Base-by-base conservation (phyloP, 192 early-diverging fungal species). In the Podila clonocystis region DNA sequence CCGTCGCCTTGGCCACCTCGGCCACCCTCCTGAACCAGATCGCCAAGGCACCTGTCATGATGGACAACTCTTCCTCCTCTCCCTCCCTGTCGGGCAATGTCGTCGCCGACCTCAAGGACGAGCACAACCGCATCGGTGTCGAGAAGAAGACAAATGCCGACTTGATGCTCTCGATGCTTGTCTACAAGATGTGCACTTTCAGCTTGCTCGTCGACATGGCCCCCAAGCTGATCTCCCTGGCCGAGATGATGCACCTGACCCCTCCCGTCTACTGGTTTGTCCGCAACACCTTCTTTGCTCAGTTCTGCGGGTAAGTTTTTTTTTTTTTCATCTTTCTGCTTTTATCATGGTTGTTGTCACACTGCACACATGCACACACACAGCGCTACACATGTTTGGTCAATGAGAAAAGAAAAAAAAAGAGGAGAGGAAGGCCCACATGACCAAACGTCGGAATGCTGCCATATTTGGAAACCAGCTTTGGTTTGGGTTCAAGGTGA, bases 271-370 rank as follows among this genome's bases (percentile, higher is more conserved):
- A 94, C 84, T 88, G 85, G 50, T 82, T 94, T 30, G 85, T 97
- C 69, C 93, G 91, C 78, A 87, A 88, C 20, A 97, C 96, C 12
- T 95, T 98, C 80, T 98, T 96, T 85, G 86, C 89, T 50, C 95
- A 96, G 80, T 95, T 95, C 82, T 94, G 93, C 71, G 93, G 94
- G 82, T 92, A 84, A 58, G 85, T 50, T 9, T 24, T 15, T 45
- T 4, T 8, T 45, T 17, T 22, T 50, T 62, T 48, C 36, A 34
- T 70, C 26, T 58, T 41, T 59, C 65, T 63, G 3, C 12, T 55
- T 28, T 13, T 31, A 6, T 6, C 20, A 11, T 65, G 13, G 41
- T 65, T 24, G n/a, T 6, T 55, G 52, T 55, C 41, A 45, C 15
- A 38, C 7, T 38, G 41, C 41, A 45, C 41, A 45, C 41, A 36